Conservation (phyloP, 805 yeast species). For the Candida insectorum region DNA sequence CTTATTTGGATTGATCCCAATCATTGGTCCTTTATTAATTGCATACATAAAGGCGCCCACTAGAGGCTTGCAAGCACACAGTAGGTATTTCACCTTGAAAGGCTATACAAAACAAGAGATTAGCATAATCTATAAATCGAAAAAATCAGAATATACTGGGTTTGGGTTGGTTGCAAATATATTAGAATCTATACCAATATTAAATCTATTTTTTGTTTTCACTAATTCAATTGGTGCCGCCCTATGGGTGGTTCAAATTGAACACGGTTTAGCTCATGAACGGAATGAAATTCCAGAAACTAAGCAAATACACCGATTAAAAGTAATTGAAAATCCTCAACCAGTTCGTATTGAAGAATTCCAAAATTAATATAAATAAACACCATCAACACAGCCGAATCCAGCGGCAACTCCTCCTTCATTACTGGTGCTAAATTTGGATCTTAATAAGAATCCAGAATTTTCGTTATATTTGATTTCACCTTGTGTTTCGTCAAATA, state of each 20-base stretch:
- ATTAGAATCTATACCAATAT: conserved; percentile 53
- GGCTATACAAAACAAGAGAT: conserved; percentile 44
- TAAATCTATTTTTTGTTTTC: conserved; percentile 51
- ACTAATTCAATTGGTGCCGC: conserved; percentile 65
- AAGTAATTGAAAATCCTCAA: too few species aligned
- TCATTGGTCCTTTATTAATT: conserved; percentile 56
- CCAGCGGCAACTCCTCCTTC: conserved; percentile 99
- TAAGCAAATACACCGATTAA: neutral
- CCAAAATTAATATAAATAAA: conserved; percentile 52
- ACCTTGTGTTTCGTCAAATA: conserved; percentile 67
- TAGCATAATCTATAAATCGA: conserved; percentile 30
- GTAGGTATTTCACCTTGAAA: conserved; percentile 55
- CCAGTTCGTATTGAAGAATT: too few species aligned
- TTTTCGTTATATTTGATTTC: conserved; percentile 58
- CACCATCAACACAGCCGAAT: conserved; percentile 91
- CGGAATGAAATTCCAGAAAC: neutral
- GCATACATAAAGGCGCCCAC: conserved; percentile 51
- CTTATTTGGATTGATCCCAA: conserved; percentile 48
- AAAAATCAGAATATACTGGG: conserved; percentile 41
- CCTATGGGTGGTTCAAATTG: conserved; percentile 52
- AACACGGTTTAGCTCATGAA: conserved; percentile 9
- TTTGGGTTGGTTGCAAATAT: conserved; percentile 53
- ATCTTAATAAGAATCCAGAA: conserved; percentile 84
- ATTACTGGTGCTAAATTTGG: conserved; percentile 80
- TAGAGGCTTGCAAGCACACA: conserved; percentile 50